Base-by-base conservation (phyloP, 176 grass and related monocot species). In the Poa pratensis region DNA sequence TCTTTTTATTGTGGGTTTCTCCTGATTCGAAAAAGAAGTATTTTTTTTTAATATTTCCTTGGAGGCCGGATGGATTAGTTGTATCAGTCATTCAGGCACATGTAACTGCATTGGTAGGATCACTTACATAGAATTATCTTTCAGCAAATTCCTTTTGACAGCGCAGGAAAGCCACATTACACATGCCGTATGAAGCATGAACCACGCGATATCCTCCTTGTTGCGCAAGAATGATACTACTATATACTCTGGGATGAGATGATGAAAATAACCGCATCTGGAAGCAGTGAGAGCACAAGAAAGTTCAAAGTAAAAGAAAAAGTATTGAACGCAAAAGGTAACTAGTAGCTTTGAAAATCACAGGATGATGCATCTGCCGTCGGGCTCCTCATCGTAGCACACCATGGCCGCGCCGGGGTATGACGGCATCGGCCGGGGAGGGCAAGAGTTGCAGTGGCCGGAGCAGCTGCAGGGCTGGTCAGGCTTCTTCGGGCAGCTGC, bases 341-440 rank as follows among this genome's bases (percentile, higher is more conserved):
- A n/a, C 58, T 9, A 63, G 22, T 43, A 43, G 67, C 19, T 70
- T 45, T 27, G 20, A 45, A 13, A 18, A 30, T 70, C 51, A 69
- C 2, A 73, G 5, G 59, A 92, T 89, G 86, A 60, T 64, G 67
- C 90, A 89, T 3, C 73, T 24, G 55, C 13, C 16, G 0, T 30
- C 63, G 67, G 19, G 14, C 62, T 19, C 13, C 79, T 75, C 64
- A 2, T 89, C 75, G 73, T 79, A 82, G 71, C 59, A 68, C 15
- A 92, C 49, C 65, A 92, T 51, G 27, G 11, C 7, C 12, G 45
- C 17, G 20, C 71, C 5, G 54, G 70, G 34, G 78, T 58, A 83
- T 1, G 70, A 23, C 13, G 35, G 24, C 26, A 48, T 53, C 8
- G 26, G 48, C 18, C 53, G 23, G 10, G 78, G 39, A 37, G 58